Evolutionary conservation across 768 basidiomycete species (phyloP).

Genomic region (Mycena vulgaris): DNA sequence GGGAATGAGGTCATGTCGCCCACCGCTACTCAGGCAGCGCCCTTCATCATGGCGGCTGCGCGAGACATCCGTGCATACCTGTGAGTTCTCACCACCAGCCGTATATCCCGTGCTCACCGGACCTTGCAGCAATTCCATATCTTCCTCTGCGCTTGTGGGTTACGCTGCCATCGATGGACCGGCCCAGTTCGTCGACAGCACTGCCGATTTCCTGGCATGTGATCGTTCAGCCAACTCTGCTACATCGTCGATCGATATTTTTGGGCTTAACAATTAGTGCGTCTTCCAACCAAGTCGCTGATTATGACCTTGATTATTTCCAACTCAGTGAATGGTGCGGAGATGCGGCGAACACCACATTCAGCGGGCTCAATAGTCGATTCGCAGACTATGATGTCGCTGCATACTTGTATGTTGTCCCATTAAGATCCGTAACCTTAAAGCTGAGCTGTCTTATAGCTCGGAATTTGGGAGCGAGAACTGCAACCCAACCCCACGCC

Average conservation of each 20-base stretch:
- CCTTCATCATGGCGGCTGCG: conserved; percentile 93
- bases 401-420: conserved; percentile 90
- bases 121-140: conserved; percentile 11
- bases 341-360: conserved; percentile 68
- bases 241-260: conserved; percentile 82
- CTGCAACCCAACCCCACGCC: conserved; percentile 60
- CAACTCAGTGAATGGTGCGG: conserved; percentile 88
- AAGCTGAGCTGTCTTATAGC: no score
- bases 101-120: neutral
- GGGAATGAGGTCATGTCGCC: conserved; percentile 85
- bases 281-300: conserved; percentile 44
- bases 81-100: conserved; percentile 55
- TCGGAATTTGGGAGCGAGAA: conserved; percentile 44
- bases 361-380: conserved; percentile 66
- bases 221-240: conserved; percentile 66
- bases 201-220: conserved; percentile 88
- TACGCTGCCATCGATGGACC: conserved; percentile 91
- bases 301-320: neutral
- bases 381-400: conserved; percentile 80
- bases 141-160: conserved; percentile 62
- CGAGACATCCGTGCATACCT: conserved; percentile 91
- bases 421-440: neutral
- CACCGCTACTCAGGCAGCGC: conserved; percentile 72
- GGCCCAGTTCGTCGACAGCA: conserved; percentile 69
- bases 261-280: conserved; percentile 90